A percentile compares a stretch with the other conserved stretches of the same genome.
Evolutionary conservation across 148 eudicot species (phyloP).

Genomic region (Chenopodium berlandieri): DNA sequence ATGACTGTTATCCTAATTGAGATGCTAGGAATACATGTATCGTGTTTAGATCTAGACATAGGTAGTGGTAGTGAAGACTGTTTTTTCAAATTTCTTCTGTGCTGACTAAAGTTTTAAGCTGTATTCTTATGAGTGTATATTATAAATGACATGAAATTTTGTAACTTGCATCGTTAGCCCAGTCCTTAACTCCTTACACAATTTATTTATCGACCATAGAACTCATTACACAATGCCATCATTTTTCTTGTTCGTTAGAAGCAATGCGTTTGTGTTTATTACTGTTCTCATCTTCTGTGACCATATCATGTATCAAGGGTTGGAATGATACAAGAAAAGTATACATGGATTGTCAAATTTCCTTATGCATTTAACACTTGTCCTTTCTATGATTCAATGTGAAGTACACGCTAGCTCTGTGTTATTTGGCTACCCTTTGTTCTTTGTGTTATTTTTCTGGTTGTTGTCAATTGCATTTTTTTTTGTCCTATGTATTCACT

Average conservation of each 20-base stretch:
- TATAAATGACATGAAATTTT: not conserved
- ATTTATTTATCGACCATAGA: not conserved
- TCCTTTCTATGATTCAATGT: no score
- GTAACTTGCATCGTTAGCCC: not conserved
- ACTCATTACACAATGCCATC: not conserved
- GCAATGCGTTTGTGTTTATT: no score
- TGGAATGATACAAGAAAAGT: no score
- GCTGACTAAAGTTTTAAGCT: not conserved
- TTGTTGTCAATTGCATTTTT: no score
- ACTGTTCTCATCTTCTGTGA: no score
- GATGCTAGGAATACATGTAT: not conserved
- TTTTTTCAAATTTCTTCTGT: not conserved
- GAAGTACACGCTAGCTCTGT: no score
- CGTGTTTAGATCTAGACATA: not conserved
- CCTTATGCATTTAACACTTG: no score
- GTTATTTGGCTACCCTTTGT: no score
- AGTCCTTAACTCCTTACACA: not conserved
- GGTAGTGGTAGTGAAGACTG: not conserved
- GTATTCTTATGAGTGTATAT: constrained; percentile 18
- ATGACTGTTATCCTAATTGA: not conserved
- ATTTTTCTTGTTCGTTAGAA: not conserved
- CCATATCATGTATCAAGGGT: no score
- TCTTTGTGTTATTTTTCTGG: no score
- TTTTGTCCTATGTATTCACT: no score
- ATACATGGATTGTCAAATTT: no score